A percentile compares a stretch with the other conserved stretches of the same genome.
phyloP scores from a whole-genome alignment of 2,329 filamentous ascomycete species.

The Diplodia sapinea region DNA sequence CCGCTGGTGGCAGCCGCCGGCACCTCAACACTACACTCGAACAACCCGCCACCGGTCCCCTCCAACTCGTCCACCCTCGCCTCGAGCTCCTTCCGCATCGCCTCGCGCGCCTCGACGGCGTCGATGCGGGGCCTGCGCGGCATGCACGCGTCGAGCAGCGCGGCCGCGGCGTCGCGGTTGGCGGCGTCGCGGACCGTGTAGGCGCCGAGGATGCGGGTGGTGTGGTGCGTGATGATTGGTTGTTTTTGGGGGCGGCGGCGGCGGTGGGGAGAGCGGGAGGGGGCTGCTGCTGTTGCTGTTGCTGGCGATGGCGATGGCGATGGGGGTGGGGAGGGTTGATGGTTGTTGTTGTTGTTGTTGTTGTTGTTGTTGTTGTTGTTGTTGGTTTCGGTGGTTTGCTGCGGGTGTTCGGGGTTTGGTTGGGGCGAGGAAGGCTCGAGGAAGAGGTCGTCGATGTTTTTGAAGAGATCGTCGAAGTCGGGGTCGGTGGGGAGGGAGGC shows the following conservation, averaged over 20 bases:
- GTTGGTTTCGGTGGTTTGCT: neutral
- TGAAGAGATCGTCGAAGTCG: neutral
- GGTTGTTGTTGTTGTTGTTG: too few relatives aligned
- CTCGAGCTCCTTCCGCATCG: neutral
- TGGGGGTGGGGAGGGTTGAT: neutral
- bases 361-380: too few relatives aligned
- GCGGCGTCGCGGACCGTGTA: slow-evolving; percentile 23
- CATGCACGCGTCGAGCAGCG: neutral
- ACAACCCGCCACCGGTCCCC: neutral
- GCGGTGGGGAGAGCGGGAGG: neutral
- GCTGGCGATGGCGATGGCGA: neutral
- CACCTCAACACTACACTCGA: neutral
- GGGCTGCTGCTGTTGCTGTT: neutral
- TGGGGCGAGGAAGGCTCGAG: neutral
- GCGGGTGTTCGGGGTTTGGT: neutral
- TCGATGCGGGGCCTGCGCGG: neutral
- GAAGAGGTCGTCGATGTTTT: neutral
- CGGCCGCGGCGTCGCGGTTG: slow-evolving; percentile 3
- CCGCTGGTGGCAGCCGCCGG: too few relatives aligned
- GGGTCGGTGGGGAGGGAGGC: neutral
- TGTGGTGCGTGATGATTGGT: too few relatives aligned
- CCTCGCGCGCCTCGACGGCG: neutral
- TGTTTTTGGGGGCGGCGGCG: too few relatives aligned
- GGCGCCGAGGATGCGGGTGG: neutral
- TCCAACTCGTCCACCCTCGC: neutral